Base-by-base conservation (phyloP, 257 asterid species). In the Nicotiana tabacum region DNA sequence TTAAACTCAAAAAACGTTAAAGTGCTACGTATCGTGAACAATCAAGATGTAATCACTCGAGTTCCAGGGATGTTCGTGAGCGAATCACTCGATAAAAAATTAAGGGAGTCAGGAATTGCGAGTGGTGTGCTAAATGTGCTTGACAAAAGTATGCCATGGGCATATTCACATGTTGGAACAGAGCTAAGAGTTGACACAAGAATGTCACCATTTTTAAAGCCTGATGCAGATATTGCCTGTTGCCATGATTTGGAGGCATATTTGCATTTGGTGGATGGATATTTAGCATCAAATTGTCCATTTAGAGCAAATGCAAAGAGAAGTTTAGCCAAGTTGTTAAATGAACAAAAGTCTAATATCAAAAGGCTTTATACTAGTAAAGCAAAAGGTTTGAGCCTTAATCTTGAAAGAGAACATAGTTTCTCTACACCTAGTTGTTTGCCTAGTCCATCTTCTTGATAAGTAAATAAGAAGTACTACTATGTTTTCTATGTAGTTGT, bases 221-320 rank as follows among this genome's bases (percentile, higher is more conserved):
- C 98, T 0, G 72, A 95, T 39, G 97, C 99, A 0, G 99, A 95
- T 37, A 88, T 89, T 1, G 93, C 98, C 4, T 95, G 99, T 53
- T 95, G 98, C 82, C 99, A 95, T 89, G 99, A 95, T 62, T 83
- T 95, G 89, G 99, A 95, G 84, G 97, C 99, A 6, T 93, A 95
- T 72, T 37, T 95, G 76, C 99, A 95, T 82, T 81, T 93, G 80
- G 98, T 95, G 61, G 98, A 95, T 83, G 99, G 99, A 27, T 95
- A 90, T 21, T 76, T 91, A 85, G 95, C 98, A 2, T 92, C 99
- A 1, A 88, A 92, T 83, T 89, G 95, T 77, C 97, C 99, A 0
- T 93, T 95, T 74, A 89, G 99, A 46, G 83, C 97, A 11, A 95
- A 93, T 84, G 98, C 99, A 0, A 95, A 93, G 90, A 95, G 98